Evolutionary conservation across 805 yeast genomes (phyloP).

Genomic region (Lipomyces orientalis): DNA sequence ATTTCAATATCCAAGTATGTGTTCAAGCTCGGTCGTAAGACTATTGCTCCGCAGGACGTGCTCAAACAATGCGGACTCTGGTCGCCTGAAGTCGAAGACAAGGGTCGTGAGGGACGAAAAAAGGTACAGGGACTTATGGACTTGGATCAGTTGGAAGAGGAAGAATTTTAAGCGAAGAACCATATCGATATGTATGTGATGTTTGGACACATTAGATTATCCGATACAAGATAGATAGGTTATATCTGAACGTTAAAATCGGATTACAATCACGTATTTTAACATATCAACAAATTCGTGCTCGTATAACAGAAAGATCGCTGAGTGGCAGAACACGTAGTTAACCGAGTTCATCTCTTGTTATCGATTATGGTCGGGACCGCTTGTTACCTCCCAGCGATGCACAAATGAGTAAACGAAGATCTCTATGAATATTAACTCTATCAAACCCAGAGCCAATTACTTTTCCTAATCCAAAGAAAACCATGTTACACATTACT

Average conservation of each 20-base stretch:
- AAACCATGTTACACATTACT: not conserved
- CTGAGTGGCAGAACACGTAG: not conserved
- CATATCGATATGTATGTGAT: not conserved
- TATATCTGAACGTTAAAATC: not conserved
- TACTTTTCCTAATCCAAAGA: not conserved
- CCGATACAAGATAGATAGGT: not conserved
- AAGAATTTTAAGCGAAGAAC: slow-evolving; percentile 2
- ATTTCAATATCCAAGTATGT: slow-evolving; percentile 78
- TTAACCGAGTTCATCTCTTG: not conserved
- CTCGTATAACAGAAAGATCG: not conserved
- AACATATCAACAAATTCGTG: not conserved
- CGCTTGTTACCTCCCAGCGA: not conserved
- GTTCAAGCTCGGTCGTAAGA: slow-evolving; percentile 75
- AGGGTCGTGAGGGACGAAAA: slow-evolving; percentile 40
- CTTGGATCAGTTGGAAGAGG: slow-evolving; percentile 37
- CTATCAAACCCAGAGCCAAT: not conserved
- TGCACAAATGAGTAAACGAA: not conserved
- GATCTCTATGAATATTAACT: not conserved
- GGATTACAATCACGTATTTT: not conserved
- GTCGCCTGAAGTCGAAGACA: slow-evolving; percentile 55
- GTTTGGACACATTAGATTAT: not conserved
- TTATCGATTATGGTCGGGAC: not conserved
- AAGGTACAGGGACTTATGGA: slow-evolving; percentile 39
- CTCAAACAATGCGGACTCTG: slow-evolving; percentile 55
- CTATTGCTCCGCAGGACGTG: slow-evolving; percentile 67